Evolutionary conservation across 257 asterid species (phyloP).

Genomic region (Solanum clarkiae): DNA sequence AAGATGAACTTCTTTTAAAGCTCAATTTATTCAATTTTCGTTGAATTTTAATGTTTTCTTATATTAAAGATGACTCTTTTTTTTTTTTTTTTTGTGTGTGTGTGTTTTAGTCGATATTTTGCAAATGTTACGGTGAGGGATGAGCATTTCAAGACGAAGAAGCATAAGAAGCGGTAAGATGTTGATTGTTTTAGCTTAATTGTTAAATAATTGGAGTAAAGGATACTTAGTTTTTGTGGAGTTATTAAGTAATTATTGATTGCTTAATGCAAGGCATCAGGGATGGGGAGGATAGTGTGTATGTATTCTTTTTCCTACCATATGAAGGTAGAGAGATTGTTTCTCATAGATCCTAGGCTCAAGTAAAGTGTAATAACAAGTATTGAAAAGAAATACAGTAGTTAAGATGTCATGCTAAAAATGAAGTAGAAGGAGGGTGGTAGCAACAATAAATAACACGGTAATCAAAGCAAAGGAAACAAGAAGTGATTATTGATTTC

Average conservation of each 20-base stretch:
- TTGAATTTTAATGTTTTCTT: background rate
- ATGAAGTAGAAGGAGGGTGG: background rate
- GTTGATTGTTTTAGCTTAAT: background rate
- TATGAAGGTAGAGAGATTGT: background rate
- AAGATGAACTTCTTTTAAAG: background rate
- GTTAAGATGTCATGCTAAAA: background rate
- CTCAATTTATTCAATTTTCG: background rate
- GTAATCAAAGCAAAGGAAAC: background rate
- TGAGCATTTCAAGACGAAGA: constrained; percentile 77
- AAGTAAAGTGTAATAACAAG: background rate
- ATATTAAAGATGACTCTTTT: background rate
- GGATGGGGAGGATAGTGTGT: background rate
- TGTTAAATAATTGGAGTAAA: background rate
- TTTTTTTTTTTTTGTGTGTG: background rate
- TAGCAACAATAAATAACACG: background rate
- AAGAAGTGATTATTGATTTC: background rate
- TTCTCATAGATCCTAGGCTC: background rate
- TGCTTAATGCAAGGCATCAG: background rate
- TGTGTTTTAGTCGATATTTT: constrained; percentile 52
- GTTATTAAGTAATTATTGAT: background rate
- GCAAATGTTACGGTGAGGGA: constrained; percentile 66
- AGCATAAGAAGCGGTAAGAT: constrained; percentile 71
- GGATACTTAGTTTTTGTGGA: background rate
- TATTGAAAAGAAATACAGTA: background rate
- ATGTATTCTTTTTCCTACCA: background rate